phyloP scores from a whole-genome alignment of 371 early-diverging fungal genomes.

The Blastocladiella emersonii region DNA sequence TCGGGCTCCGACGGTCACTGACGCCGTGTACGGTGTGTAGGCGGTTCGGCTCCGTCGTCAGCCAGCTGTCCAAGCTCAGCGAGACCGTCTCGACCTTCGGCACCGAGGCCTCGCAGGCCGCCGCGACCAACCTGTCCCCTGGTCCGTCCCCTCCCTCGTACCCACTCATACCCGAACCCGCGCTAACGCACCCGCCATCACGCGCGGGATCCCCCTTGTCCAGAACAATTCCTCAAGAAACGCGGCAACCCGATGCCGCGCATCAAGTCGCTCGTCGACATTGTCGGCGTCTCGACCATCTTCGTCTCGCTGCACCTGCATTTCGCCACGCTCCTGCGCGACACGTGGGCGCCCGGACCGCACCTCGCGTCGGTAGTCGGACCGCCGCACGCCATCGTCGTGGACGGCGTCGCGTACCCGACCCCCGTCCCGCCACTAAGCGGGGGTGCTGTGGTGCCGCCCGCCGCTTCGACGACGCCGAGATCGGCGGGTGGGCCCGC shows the following conservation, averaged over 20 bases:
- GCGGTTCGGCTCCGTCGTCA: neutral
- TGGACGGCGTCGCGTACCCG: no score
- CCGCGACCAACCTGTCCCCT: neutral
- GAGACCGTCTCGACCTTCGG: neutral
- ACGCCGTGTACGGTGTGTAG: no score
- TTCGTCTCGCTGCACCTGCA: conserved; percentile 5
- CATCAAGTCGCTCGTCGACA: conserved; percentile 5
- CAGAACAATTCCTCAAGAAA: neutral
- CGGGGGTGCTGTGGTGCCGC: no score
- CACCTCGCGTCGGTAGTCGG: no score
- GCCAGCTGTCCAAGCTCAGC: neutral
- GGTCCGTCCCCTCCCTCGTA: neutral
- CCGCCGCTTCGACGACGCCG: no score
- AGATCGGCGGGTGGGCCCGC: no score
- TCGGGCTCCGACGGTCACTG: no score
- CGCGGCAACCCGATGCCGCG: neutral
- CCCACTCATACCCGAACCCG: no score
- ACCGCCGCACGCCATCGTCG: no score
- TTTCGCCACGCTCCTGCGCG: neutral
- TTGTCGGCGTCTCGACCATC: neutral
- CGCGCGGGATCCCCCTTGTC: no score
- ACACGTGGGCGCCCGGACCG: neutral
- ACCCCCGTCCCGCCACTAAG: no score
- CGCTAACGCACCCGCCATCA: no score
- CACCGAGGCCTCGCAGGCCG: neutral